Base-by-base conservation (phyloP, 2,329 filamentous ascomycete genomes). In the Magnaporthales sp. region DNA sequence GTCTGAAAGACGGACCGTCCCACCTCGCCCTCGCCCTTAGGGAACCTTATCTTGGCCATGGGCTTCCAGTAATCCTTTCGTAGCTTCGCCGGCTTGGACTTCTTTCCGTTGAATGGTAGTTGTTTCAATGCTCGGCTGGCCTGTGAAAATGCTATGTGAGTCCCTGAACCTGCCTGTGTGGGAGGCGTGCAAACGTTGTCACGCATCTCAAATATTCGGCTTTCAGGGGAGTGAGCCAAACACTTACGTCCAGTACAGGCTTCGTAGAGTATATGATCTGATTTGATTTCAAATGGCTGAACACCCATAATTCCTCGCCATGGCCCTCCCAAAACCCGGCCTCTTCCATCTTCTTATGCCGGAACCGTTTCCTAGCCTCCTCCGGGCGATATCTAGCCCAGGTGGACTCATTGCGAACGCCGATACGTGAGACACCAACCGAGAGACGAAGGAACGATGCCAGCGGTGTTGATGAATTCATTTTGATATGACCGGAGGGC, bases 51-150 rank as follows among this genome's bases (percentile, higher is more conserved):
- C 69, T 83, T 77, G 64, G 86, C 86, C 72, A 90, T 77, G 7
- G 85, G 85, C 38, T 79, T 78, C 88, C 89, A 90, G 77, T 87
- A 85, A 78, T 91, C 88, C 75, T 87, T 89, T 67, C 88, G 86
- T 54, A 90, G 78, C 72, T 85, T 86, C 66, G 83, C 75, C 2
- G 87, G 87, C 70, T 85, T 84, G 62, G 85, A 82, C 77, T 91
- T 89, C 75, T 90, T 90, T 76, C 87, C 88, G 70, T 87, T 86
- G 79, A 84, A 90, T 63, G 86, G 83, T 68, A 90, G 71, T 62
- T 77, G 75, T 11, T 69, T 65, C 29, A 73, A 67, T 22, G 73
- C 72, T 68, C 73, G 71, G 68, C 72, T 74, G 66, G 66, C 56
- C 75, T 76, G 67, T 7, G 4, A 3, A 13, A 19, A 46, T n/a